Evolutionary conservation across 345 rosid species (phyloP), one percentile per base, ranked within the genome.

Genomic region (Raphanus sativus): DNA sequence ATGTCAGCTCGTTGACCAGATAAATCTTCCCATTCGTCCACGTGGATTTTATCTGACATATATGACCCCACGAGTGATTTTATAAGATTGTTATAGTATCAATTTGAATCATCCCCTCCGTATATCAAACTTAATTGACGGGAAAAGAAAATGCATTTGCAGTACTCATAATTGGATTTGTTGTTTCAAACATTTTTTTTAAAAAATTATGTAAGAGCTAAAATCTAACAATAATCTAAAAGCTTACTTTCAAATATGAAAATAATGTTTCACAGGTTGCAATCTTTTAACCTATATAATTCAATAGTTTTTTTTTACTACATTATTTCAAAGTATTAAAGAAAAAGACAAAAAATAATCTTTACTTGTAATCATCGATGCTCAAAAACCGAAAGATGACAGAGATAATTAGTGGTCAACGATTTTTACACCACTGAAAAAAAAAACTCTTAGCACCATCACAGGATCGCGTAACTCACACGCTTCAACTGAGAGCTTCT

Each of bases 1-100:
- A 75, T 80, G 82, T 80, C 82, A 80, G 75, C 71, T 64, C 75
- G 76, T 80, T 80, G 82, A 80, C 82, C 82, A 80, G 59, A 15
- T 80, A 42, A 64, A 42, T 52, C 75, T 70, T 80, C 48, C 11
- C 40, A 80, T 80, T 80, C 72, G 83, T 70, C 73, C 79, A 80
- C 76, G 69, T 80, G 68, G 72, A 69, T 2, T 25, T 64, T 2
- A 0, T 69, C 75, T 80, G 76, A 75, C 76, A 80, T 56, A 65
- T 0, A 10, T 75, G 83, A 80, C 79, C 71, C 83, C 83, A 75
- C 67, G 67, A 69, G 62, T 63, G 75, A 75, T 80, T 80, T 74
- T 69, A 40, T 79, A 79, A 66, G 74, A 73, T 78, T 66, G 26
- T 70, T 34, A 28, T 28, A 21, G 21, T 21, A 3, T 28, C 30